Conservation (phyloP, 2,329 filamentous ascomycete species). For the Cladophialophora yegresii region DNA sequence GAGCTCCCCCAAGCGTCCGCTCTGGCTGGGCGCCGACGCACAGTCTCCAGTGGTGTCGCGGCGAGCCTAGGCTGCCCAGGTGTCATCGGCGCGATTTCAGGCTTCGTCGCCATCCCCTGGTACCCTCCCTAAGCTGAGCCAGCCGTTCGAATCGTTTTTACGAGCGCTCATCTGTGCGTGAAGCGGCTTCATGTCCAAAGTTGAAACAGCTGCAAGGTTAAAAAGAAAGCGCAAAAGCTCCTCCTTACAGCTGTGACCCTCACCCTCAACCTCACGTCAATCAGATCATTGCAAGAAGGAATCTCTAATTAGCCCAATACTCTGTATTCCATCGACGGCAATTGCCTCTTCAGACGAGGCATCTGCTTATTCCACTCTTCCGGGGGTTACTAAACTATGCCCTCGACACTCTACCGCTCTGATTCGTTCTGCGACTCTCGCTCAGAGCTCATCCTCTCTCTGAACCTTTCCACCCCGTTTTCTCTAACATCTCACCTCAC, state of each 20-base stretch:
- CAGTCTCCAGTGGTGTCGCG: background rate
- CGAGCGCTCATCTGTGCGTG: background rate
- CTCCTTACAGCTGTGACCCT: background rate
- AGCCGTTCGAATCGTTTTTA: background rate
- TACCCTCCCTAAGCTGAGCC: background rate
- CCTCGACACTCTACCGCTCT: background rate
- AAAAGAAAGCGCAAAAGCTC: background rate
- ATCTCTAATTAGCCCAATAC: background rate
- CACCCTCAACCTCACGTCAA: background rate
- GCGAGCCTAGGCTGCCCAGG: conserved; percentile 9
- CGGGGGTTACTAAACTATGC: background rate
- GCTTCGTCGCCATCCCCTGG: background rate
- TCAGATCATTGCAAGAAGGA: background rate
- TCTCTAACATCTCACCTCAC: conserved; percentile 3
- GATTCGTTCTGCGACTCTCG: background rate
- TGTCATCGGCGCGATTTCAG: conserved; percentile 17
- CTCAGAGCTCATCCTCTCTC: background rate
- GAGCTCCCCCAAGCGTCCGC: background rate
- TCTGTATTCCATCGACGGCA: background rate
- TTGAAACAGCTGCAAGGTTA: background rate
- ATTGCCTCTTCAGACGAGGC: background rate
- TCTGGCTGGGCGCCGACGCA: background rate
- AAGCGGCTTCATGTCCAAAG: background rate
- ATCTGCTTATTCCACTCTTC: conserved; percentile 1
- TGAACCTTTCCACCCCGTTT: background rate